These are phyloP conservation scores for Chiua virens DNA, from an alignment of 768 basidiomycete species.

Conservation along the genomic window DNA sequence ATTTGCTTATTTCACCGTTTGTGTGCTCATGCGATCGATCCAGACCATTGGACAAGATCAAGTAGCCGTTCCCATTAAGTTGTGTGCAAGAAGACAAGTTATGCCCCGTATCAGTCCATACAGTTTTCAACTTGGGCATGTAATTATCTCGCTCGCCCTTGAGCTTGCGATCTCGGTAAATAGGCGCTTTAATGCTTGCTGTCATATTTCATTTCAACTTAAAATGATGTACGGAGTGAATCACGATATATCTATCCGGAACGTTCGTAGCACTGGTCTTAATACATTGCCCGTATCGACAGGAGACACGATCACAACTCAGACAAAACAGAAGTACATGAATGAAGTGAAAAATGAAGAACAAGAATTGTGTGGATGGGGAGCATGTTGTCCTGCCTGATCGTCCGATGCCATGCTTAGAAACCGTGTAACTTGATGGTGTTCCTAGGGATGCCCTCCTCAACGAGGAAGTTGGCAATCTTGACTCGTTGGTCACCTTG, in stretches of 20 bases:
- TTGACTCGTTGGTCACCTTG: constrained; percentile 96
- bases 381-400: background rate
- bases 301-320: constrained; percentile 15
- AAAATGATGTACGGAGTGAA: constrained; percentile 1
- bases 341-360: constrained; percentile 6
- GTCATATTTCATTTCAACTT: background rate
- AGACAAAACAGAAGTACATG: constrained; percentile 21
- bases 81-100: constrained; percentile 15
- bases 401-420: constrained; percentile 39
- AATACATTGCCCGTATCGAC: constrained; percentile 27
- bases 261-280: constrained; percentile 17
- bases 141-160: background rate
- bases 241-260: constrained; percentile 23
- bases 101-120: constrained; percentile 4
- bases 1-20: background rate
- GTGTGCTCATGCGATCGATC: constrained; percentile 18
- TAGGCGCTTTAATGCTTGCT: background rate
- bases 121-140: constrained; percentile 12
- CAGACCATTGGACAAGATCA: constrained; percentile 95
- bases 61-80: constrained; percentile 41
- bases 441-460: constrained; percentile 73
- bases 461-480: constrained; percentile 84
- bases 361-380: constrained; percentile 8
- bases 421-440: constrained; percentile 90
- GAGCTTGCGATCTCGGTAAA: background rate